Evolutionary conservation across 257 asterid species (phyloP).

Genomic region (Solanum megistacrolobum): DNA sequence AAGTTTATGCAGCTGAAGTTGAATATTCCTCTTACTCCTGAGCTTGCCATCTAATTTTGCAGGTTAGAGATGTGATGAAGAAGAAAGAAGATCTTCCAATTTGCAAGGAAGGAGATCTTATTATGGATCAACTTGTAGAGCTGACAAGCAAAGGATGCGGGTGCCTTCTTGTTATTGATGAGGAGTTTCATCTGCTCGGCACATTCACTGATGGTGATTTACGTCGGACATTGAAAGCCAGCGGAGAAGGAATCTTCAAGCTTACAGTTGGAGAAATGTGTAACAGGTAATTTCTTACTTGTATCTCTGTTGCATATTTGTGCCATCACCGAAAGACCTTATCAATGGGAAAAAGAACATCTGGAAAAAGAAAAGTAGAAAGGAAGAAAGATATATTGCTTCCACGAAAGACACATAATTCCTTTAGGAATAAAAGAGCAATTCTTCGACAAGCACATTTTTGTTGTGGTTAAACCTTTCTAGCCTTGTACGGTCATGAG

Average conservation of each 20-base stretch:
- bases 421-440: background rate
- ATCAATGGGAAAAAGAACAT: background rate
- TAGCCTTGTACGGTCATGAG: background rate
- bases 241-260: slow-evolving; percentile 83
- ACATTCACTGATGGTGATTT: slow-evolving; percentile 93
- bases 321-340: background rate
- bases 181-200: slow-evolving; percentile 53
- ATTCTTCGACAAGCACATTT: background rate
- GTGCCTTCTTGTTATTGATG: slow-evolving; percentile 74
- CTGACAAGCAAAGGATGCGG: slow-evolving; percentile 91
- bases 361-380: background rate
- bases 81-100: slow-evolving; percentile 71
- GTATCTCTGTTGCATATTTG: background rate
- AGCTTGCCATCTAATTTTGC: slow-evolving; percentile 5
- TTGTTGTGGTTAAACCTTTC: background rate
- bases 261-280: slow-evolving; percentile 94
- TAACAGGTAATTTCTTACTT: slow-evolving; percentile 44
- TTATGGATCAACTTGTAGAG: slow-evolving; percentile 94
- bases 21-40: background rate
- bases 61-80: slow-evolving; percentile 97
- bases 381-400: background rate
- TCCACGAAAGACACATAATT: background rate
- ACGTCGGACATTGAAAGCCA: slow-evolving; percentile 80
- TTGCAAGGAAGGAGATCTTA: slow-evolving; percentile 69
- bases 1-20: background rate